Evolutionary conservation across 345 rosid genomes (phyloP).

Genomic region (Arabis alpina): DNA sequence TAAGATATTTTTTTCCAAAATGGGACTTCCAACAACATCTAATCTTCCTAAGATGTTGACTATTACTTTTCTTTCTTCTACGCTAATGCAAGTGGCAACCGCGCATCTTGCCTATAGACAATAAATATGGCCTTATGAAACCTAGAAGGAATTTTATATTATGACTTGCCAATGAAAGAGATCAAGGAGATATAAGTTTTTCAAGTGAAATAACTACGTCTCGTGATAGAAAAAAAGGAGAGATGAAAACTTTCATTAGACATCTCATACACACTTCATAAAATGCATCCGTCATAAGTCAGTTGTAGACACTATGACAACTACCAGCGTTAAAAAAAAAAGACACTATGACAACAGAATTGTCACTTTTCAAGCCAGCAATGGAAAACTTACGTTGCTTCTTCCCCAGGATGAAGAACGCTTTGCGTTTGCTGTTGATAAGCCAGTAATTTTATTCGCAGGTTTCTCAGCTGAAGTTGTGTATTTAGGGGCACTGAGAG

Average conservation of each 20-base stretch:
- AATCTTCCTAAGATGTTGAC: too few species aligned
- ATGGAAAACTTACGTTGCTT: slow-evolving; percentile 62
- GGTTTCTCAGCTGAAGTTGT: slow-evolving; percentile 68
- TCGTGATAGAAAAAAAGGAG: too few species aligned
- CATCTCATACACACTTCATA: not conserved
- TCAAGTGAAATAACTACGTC: too few species aligned
- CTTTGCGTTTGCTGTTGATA: slow-evolving; percentile 55
- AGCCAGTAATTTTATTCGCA: slow-evolving; percentile 57
- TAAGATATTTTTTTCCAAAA: slow-evolving; percentile 3
- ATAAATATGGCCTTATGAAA: too few species aligned
- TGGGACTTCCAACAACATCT: not conserved
- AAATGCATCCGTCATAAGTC: not conserved
- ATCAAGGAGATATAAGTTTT: too few species aligned
- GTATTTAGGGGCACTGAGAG: slow-evolving; percentile 55
- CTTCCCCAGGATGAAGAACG: slow-evolving; percentile 91
- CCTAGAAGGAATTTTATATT: too few species aligned
- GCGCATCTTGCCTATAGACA: too few species aligned
- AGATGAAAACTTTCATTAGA: not conserved
- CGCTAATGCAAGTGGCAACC: too few species aligned
- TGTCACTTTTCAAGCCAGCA: slow-evolving; percentile 25
- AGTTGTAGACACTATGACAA: slow-evolving; percentile 7
- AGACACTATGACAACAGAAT: slow-evolving; percentile 5
- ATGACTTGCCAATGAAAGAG: too few species aligned
- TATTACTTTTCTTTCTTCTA: too few species aligned
- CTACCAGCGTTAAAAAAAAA: too few species aligned